A percentile compares a stretch with the other conserved stretches of the same genome.
Conservation (phyloP, 768 basidiomycete species). For the Rhizopogon rudus region DNA sequence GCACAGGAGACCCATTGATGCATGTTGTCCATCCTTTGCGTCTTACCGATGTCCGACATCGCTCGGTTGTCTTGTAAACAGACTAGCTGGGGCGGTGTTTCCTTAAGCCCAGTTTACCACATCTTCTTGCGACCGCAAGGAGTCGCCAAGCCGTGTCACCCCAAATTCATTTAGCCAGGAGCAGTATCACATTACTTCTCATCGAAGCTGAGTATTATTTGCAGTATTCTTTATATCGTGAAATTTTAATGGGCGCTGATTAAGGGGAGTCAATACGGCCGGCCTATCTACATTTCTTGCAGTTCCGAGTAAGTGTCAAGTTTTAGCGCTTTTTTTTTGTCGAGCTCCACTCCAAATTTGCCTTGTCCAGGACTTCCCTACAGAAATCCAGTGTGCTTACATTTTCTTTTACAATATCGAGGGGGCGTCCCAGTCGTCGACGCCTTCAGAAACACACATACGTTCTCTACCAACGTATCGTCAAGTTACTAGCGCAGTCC, state of each 20-base stretch:
- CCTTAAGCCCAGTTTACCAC: background rate
- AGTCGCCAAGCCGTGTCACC: background rate
- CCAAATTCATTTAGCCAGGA: background rate
- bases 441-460: background rate
- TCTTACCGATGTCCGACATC: background rate
- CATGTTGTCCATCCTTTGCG: too few species aligned
- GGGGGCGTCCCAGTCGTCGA: background rate
- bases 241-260: background rate
- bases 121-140: background rate
- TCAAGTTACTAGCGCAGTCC: background rate
- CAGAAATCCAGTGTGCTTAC: background rate
- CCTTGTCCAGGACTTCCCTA: background rate
- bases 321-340: background rate
- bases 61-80: background rate
- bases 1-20: too few species aligned
- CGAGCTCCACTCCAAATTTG: background rate
- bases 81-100: background rate
- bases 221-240: background rate
- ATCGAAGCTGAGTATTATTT: background rate
- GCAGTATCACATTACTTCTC: background rate
- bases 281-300: background rate
- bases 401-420: background rate
- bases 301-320: background rate
- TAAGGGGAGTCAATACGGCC: background rate
- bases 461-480: background rate